These are phyloP conservation scores for Zymoseptoria ardabiliae DNA, from an alignment of 2,329 filamentous ascomycete genomes.

Conservation along the genomic window DNA sequence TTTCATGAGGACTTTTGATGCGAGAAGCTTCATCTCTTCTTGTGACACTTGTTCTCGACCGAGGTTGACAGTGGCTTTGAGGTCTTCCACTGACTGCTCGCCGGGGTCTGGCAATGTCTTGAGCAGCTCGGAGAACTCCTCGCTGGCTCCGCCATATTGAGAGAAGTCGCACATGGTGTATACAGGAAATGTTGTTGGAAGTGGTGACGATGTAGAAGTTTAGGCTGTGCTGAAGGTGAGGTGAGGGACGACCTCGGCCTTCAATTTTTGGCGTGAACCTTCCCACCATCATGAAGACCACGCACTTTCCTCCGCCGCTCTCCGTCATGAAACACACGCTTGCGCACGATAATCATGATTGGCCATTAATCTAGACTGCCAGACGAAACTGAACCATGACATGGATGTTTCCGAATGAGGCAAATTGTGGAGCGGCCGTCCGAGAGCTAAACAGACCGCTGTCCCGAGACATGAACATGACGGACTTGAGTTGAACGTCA, in stretches of 20 bases:
- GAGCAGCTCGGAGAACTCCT: conserved; percentile 10
- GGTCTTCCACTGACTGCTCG: conserved; percentile 8
- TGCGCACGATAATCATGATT: too few species aligned
- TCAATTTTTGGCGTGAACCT: neutral
- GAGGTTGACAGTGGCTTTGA: conserved; percentile 10
- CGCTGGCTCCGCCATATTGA: conserved; percentile 12
- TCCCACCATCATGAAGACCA: neutral
- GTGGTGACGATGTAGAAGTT: neutral
- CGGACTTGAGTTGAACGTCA: too few species aligned
- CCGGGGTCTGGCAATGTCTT: conserved; percentile 6
- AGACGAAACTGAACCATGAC: too few species aligned
- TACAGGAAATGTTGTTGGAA: neutral
- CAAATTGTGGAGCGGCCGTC: neutral
- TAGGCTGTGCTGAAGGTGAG: neutral
- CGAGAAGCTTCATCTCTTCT: conserved; percentile 8
- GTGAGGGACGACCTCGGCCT: neutral
- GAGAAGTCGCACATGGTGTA: conserved; percentile 16
- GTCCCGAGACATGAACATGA: too few species aligned
- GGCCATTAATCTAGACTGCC: too few species aligned
- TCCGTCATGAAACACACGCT: too few species aligned
- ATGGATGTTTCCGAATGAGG: neutral
- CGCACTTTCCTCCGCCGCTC: neutral
- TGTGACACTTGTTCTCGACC: conserved; percentile 9
- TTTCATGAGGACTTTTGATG: conserved; percentile 3
- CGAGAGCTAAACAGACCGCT: too few species aligned